Base-by-base conservation (phyloP, 352 stramenopile species). In the Blastocystis sp. region DNA sequence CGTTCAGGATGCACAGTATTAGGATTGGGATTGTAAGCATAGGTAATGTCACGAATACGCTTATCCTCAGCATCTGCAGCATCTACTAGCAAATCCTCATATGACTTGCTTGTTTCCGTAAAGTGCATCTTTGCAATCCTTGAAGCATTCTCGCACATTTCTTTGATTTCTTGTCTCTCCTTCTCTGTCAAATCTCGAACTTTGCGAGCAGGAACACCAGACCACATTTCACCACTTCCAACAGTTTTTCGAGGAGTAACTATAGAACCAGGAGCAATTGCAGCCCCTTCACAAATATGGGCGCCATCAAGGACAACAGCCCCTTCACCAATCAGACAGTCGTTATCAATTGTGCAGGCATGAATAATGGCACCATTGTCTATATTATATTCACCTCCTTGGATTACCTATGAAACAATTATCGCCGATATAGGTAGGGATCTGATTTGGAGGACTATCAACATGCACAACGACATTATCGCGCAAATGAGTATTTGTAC, bases 321-420 rank as follows among this genome's bases (percentile, higher is more conserved):
- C 90, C 96, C 95, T 95, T 98, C 96, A 73, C 95, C 96, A 91
- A 98, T 98, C 87, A 98, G 92, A 90, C 93, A 94, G 92, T 97
- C 95, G 93, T 98, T 94, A 88, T 97, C 94, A 73, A 98, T 94
- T n/a, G 94, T 98, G 91, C 95, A 97, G 87, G 94, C 97, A 92
- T 98, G 96, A 70, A 88, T 51, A 42, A 88, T 57, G 22, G 33
- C 69, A 35, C 37, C 42, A 27, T 42, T 51, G 9, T 54, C 33
- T 75, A 76, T 13, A 76, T 76, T 2, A 3, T 13, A 76, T 15
- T 33, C 22, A 66, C 66, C 19, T 24, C 19, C 6, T 27, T 24
- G 3, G 37, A 51, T 24, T 80, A 53, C 69, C 95, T 58, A 98
- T 95, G 27, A 95, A 98, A 44, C 98, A 95, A 89, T 97, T 95